Evolutionary conservation across 2,329 filamentous ascomycete genomes (phyloP), one percentile per base, ranked within the genome.

Genomic region (Drechslerella stenobrocha): DNA sequence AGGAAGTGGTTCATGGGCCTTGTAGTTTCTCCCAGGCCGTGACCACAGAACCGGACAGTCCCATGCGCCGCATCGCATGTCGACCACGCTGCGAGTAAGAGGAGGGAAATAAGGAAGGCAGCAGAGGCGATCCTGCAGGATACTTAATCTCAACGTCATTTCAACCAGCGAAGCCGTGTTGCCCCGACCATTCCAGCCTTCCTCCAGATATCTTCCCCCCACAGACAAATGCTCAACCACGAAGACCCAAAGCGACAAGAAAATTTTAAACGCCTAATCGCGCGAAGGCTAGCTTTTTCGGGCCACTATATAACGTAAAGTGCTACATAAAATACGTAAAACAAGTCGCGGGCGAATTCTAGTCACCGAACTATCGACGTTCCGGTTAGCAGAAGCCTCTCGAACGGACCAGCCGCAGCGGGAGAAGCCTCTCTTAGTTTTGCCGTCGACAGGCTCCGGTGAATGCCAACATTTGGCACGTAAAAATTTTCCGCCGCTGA

Each of bases 71-170:
- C 63, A 67, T 46, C 47, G 48, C 53, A 56, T 52, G 53, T 57
- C n/a, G 44, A 42, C 47, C 52, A 35, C 24, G 35, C 55, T 60
- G 63, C 50, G 60, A 60, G 55, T 34, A 37, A 42, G 2, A n/a
- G 18, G 18, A 18, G 15, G 37, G 4, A 42, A 18, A 42, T 7
- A 4, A 42, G 37, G 37, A 42, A 42, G 7, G 37, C n/a, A 42
- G 46, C 32, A 35, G 51, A 20, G 26, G 30, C 42, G 52, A 53
- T 60, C 63, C 42, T 67, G 63, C 63, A 67, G 63, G 59, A 67
- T 59, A 67, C 63, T 67, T 67, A 67, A 67, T 67, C 48, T 67
- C 63, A 67, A 67, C 55, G 63, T 67, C 63, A 60, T 22, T 45
- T 42, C 53, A 47, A 35, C 28, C 48, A 37, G 40, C 13, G 22